A percentile compares a stretch with the other conserved stretches of the same genome.
These are phyloP conservation scores for Tricharina praecox DNA, from an alignment of 495 filamentous ascomycete species.

Conservation along the genomic window DNA sequence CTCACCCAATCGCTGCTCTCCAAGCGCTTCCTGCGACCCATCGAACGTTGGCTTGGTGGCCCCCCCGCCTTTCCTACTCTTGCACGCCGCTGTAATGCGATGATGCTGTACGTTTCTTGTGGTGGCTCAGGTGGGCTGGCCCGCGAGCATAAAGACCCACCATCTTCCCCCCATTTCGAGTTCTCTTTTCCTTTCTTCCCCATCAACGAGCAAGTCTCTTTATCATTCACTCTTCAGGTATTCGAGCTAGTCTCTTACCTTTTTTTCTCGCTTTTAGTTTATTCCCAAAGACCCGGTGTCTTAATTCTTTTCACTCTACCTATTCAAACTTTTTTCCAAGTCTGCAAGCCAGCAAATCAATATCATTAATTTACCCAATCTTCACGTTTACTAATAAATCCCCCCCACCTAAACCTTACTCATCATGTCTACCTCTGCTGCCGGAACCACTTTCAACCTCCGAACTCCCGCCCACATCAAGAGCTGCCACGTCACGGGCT, in stretches of 20 bases:
- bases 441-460: constrained; percentile 51
- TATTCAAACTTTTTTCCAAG: too few relatives aligned
- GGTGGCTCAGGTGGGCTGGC: too few relatives aligned
- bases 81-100: too few relatives aligned
- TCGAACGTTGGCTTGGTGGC: too few relatives aligned
- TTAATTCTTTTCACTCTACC: too few relatives aligned
- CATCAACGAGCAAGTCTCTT: background rate
- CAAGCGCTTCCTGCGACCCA: too few relatives aligned
- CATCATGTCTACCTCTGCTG: constrained; percentile 20
- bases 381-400: background rate
- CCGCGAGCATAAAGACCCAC: background rate
- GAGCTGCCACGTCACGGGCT: constrained; percentile 92
- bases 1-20: too few relatives aligned
- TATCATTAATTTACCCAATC: background rate
- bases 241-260: background rate
- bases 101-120: too few relatives aligned
- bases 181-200: background rate
- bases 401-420: background rate
- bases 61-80: too few relatives aligned
- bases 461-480: constrained; percentile 93
- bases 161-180: background rate
- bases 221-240: background rate
- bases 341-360: too few relatives aligned
- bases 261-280: background rate
- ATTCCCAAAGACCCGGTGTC: background rate